Percentiles rank a stretch among this genome's conserved stretches.
Evolutionary conservation across 805 yeast genomes (phyloP).

Genomic region (Ogataea ganodermae): DNA sequence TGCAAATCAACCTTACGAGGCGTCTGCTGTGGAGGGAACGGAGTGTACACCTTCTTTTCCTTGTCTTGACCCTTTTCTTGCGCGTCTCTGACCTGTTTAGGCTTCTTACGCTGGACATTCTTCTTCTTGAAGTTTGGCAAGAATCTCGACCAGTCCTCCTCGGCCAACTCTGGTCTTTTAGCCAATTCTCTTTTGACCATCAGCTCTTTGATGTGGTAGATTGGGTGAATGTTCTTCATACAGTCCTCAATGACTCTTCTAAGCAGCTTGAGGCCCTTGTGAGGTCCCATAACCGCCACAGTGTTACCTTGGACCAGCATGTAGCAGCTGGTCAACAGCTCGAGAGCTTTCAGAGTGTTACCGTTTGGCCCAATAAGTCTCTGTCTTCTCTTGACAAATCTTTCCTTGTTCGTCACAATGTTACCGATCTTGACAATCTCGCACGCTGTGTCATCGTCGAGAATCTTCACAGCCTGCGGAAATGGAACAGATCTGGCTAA

Average conservation of each 20-base stretch:
- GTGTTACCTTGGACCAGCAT: conserved; percentile 97
- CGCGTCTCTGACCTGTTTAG: conserved; percentile 61
- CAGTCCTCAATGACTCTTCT: conserved; percentile 97
- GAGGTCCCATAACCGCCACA: conserved; percentile 96
- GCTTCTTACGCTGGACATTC: conserved; percentile 91
- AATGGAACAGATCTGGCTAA: conserved; percentile 95
- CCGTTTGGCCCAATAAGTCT: conserved; percentile 96
- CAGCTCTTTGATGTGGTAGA: conserved; percentile 92
- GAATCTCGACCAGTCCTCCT: conserved; percentile 96
- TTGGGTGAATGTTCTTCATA: conserved; percentile 96
- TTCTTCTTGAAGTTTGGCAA: conserved; percentile 95
- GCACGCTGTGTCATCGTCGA: conserved; percentile 92
- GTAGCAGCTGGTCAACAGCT: conserved; percentile 92
- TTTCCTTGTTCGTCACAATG: conserved; percentile 83
- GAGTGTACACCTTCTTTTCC: conserved; percentile 82
- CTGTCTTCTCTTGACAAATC: conserved; percentile 94
- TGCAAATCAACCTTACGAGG: conserved; percentile 97
- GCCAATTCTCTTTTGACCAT: conserved; percentile 97
- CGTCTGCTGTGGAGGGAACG: conserved; percentile 97
- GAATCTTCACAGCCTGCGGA: conserved; percentile 90
- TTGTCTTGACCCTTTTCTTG: conserved; percentile 43
- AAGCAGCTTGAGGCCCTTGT: conserved; percentile 85
- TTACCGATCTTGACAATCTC: conserved; percentile 95
- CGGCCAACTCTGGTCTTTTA: conserved; percentile 90
- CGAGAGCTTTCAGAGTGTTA: conserved; percentile 93